Percentiles rank a stretch among this genome's conserved stretches.
These are phyloP conservation scores for Yamadazyma sp. DNA, from an alignment of 805 yeast genomes.

Conservation along the genomic window DNA sequence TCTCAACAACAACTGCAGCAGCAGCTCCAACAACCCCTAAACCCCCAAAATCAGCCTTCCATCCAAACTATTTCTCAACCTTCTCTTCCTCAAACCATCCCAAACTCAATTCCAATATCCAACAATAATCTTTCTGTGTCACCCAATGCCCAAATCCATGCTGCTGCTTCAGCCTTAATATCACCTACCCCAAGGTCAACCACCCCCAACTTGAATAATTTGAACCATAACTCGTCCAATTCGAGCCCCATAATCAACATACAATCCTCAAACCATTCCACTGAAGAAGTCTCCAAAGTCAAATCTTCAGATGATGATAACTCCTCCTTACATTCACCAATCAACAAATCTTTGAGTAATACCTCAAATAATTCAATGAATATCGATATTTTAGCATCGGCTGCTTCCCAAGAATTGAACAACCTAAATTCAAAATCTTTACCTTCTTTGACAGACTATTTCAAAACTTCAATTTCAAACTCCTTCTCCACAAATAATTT, in stretches of 20 bases:
- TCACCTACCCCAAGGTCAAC: conserved; percentile 7
- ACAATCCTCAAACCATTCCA: background rate
- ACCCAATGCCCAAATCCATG: conserved; percentile 2
- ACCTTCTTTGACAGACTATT: conserved; percentile 52
- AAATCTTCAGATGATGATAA: conserved; percentile 8
- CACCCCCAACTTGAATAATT: conserved; percentile 2
- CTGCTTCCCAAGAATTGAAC: conserved; percentile 53
- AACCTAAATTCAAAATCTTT: conserved; percentile 44
- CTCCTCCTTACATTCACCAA: background rate
- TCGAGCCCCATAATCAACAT: conserved; percentile 1
- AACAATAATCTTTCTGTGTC: background rate
- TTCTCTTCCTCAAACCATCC: background rate
- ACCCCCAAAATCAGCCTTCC: background rate
- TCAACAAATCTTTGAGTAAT: conserved; percentile 3
- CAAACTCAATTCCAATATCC: background rate
- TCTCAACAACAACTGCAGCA: background rate
- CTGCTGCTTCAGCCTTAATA: conserved; percentile 7
- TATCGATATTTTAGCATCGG: conserved; percentile 51
- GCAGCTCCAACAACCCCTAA: background rate
- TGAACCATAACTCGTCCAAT: background rate
- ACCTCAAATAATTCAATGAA: conserved; percentile 18
- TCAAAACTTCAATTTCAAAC: conserved; percentile 17
- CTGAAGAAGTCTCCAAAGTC: conserved; percentile 5
- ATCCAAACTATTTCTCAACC: background rate
- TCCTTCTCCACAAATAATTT: conserved; percentile 18